phyloP scores from a whole-genome alignment of 768 basidiomycete species.

The Russula vinacea region DNA sequence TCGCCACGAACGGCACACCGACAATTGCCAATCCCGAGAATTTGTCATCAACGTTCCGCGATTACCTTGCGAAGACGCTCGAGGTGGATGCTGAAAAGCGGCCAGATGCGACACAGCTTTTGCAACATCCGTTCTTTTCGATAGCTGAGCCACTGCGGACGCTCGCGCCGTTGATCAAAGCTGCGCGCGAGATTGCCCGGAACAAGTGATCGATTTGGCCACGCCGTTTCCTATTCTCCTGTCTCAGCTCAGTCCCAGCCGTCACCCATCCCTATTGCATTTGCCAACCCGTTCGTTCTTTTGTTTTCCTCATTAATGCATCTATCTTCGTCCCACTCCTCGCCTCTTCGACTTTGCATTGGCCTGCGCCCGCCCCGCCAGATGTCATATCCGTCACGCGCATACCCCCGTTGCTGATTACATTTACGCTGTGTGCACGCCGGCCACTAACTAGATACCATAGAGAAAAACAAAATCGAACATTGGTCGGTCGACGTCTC shows the following conservation, averaged over 20 bases:
- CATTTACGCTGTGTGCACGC: neutral
- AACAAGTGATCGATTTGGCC: slow-evolving; percentile 32
- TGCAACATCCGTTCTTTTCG: slow-evolving; percentile 88
- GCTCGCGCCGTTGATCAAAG: slow-evolving; percentile 86
- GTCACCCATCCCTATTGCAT: slow-evolving; percentile 20
- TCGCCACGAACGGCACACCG: slow-evolving; percentile 97
- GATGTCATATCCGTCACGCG: neutral
- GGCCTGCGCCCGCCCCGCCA: neutral
- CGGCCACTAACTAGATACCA: too few species aligned
- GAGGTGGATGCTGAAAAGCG: slow-evolving; percentile 96
- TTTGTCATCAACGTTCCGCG: slow-evolving; percentile 73
- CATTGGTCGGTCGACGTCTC: slow-evolving; percentile 5
- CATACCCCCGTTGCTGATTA: slow-evolving; percentile 7
- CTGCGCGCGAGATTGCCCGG: slow-evolving; percentile 78
- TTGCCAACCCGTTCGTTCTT: slow-evolving; percentile 14
- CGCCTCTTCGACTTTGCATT: slow-evolving; percentile 12
- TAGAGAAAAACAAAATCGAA: too few species aligned
- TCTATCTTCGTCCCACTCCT: neutral
- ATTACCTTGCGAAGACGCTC: slow-evolving; percentile 83
- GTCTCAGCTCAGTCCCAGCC: neutral
- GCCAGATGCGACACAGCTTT: slow-evolving; percentile 76
- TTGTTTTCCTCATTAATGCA: slow-evolving; percentile 18
- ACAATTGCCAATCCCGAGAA: slow-evolving; percentile 88
- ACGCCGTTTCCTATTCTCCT: neutral
- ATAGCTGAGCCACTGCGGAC: slow-evolving; percentile 83